Evolutionary conservation across 1,284 basidiomycete species (phyloP).

Genomic region (Cryptococcus sp.): DNA sequence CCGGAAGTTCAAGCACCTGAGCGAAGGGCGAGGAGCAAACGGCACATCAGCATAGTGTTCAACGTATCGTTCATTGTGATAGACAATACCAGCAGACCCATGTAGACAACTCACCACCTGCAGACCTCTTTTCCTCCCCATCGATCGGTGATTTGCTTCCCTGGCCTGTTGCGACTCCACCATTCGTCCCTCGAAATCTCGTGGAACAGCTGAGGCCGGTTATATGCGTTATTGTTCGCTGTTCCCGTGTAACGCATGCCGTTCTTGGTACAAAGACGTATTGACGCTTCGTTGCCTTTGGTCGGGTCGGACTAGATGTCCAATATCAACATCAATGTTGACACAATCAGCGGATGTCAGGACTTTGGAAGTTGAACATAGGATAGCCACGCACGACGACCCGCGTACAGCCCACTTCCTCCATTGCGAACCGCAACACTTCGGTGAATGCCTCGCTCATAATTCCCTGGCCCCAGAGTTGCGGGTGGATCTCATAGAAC

Average conservation of each 20-base stretch:
- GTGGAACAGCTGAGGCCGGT: constrained; percentile 43
- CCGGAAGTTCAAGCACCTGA: constrained; percentile 44
- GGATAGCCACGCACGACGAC: constrained; percentile 24
- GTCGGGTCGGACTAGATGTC: constrained; percentile 39
- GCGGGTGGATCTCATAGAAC: constrained; percentile 52
- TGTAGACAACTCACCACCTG: constrained; percentile 35
- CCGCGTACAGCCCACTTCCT: constrained; percentile 40
- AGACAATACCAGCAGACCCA: neutral
- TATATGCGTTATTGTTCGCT: constrained; percentile 24
- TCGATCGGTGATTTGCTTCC: constrained; percentile 16
- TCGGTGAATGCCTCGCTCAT: constrained; percentile 50
- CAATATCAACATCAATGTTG: neutral
- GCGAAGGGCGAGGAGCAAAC: neutral
- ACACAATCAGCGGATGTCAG: neutral
- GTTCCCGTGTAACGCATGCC: constrained; percentile 36
- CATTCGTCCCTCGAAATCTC: constrained; percentile 41
- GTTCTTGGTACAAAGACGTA: constrained; percentile 40
- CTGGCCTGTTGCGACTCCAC: constrained; percentile 31
- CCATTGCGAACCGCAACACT: constrained; percentile 47
- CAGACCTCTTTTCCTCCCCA: constrained; percentile 43
- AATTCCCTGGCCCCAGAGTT: constrained; percentile 48
- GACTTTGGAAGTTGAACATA: no score
- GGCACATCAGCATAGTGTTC: neutral
- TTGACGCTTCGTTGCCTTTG: constrained; percentile 38
- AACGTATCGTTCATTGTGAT: neutral